Evolutionary conservation across 108 stramenopile species (phyloP), one percentile per base, ranked within the genome.

Genomic region (Seminavis robusta): DNA sequence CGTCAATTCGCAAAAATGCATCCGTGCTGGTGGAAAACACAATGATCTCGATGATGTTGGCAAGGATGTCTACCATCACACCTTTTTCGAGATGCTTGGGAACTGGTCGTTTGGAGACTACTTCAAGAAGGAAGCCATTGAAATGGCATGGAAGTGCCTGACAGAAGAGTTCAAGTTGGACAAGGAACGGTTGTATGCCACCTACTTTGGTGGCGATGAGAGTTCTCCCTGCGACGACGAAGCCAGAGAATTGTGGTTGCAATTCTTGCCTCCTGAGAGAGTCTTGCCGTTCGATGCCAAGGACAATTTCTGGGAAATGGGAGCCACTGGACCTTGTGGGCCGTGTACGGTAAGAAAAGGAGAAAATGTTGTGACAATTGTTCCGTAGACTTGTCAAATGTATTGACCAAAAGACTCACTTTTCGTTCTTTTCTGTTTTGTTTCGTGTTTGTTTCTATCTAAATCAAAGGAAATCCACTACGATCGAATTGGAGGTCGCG

Each of bases 301-400:
- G 66, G 95, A 99, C 65, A 99, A 99, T 80, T 99, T 99, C 74
- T 99, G 99, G 99, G 99, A 99, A 76, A 98, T 99, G 98, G 97
- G 98, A 9, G 96, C 94, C 41, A 97, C 94, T 5, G 98, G 97
- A n/a, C 98, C 98, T 15, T 98, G 98, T 72, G 98, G 98, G 25
- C 98, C 98, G 24, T 99, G 98, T 66, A 88, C 92, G 57, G 84
- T 80, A 65, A 47, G 10, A 11, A 8, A 8, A 45, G 17, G 10
- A 45, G 44, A n/a, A 8, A 45, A 9, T 8, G 44, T 11, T 45
- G 10, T 45, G 10, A 10, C 10, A 8, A 16, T 8, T 10, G 17
- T 45, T 8, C 16, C 16, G 10, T 8, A 8, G 44, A n/a, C n/a
- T n/a, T n/a, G 44, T 8, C 44, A 8, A 17, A 10, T 58, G 10